Conservation (phyloP, 73 alveolate genomes). For the Urostyla sp. region DNA sequence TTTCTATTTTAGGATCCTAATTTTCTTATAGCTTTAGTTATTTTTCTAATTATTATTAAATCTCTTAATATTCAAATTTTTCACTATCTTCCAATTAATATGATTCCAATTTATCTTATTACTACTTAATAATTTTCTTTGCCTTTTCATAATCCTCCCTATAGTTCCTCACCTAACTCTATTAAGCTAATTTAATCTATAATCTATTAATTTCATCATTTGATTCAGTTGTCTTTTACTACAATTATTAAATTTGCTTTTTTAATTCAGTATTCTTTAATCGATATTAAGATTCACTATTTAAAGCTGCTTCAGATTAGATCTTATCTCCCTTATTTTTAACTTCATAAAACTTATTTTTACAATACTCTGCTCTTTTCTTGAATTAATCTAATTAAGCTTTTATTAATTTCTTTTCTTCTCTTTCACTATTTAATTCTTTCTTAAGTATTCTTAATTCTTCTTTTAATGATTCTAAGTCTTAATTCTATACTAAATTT, state of each 20-base stretch:
- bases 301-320: neutral
- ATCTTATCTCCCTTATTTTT: neutral
- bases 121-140: constrained; percentile 13
- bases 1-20: neutral
- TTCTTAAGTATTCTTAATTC: constrained; percentile 14
- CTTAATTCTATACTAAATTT: constrained; percentile 33
- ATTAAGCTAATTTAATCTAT: constrained; percentile 5
- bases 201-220: neutral
- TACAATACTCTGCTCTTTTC: constrained; percentile 45
- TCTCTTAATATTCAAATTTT: neutral
- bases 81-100: neutral
- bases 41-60: constrained; percentile 9
- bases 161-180: neutral
- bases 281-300: constrained; percentile 15
- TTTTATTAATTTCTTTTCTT: constrained; percentile 15
- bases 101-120: neutral
- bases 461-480: constrained; percentile 23
- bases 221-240: neutral
- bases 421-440: constrained; percentile 14
- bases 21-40: constrained; percentile 28
- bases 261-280: constrained; percentile 38
- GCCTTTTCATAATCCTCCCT: constrained; percentile 53
- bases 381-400: constrained; percentile 20
- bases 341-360: constrained; percentile 13
- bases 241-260: constrained; percentile 22